Base-by-base conservation (phyloP, 2,329 filamentous ascomycete genomes). In the Apiospora malaysiana region DNA sequence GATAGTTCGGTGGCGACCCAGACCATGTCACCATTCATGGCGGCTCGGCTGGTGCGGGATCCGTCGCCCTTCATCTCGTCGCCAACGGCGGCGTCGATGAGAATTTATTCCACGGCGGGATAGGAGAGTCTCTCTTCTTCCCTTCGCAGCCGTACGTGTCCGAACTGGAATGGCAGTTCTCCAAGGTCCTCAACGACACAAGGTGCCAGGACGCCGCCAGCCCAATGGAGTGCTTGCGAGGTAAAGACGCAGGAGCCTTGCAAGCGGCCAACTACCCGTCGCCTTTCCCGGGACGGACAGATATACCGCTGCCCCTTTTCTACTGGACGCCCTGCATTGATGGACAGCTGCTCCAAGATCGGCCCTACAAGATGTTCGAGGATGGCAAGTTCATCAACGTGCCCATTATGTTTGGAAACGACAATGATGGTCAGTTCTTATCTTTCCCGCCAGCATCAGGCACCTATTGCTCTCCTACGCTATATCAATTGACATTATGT, bases 21-120 rank as follows among this genome's bases (percentile, higher is more conserved):
- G 76, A 83, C 32, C 87, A 88, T 73, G 86, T 92, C 42, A 86
- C 90, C 0, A 85, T 92, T 66, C 87, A 90, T 72, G 89, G 90
- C 2, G 85, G 85, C n/a, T 90, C 88, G 2, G 88, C 90, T 1
- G 90, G 90, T 7, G 89, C 83, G 4, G 89, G 87, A 2, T 89
- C 88, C 16, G 88, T 91, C 0, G 83, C 84, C 3, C 81, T 84
- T 72, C 88, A 89, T 72, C 77, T 89, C 2, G 79, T 82, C 0
- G 84, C 85, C 0, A 83, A 85, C 71, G 82, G 81, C 32, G 85
- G 83, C 14, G 23, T 43, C 23, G 77, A 86, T 71, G 83, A 85
- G 46, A 72, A 74, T 25, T 81, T 88, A 32, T 88, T 88, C 73
- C 78, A 79, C 0, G 86, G 83, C 6, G 85, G 79, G 70, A 82